Conservation (phyloP, 2,329 filamentous ascomycete genomes). For the Davidsoniella australis region DNA sequence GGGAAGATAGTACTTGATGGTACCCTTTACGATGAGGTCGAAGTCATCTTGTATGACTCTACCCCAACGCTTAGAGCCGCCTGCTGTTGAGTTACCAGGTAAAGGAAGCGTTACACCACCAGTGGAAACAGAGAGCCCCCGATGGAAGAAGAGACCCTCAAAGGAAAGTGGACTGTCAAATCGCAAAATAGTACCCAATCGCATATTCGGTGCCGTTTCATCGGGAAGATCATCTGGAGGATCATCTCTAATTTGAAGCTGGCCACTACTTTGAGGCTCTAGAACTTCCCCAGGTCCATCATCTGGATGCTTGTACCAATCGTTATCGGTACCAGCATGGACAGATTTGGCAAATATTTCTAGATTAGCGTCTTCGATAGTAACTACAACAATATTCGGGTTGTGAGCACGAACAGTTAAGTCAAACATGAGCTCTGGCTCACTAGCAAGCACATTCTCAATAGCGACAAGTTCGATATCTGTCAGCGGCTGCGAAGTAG, state of each 20-base stretch:
- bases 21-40: conserved; percentile 78
- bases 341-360: conserved; percentile 91
- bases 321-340: conserved; percentile 55
- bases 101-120: conserved; percentile 68
- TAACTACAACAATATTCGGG: conserved; percentile 79
- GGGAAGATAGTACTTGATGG: conserved; percentile 63
- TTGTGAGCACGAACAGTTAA: conserved; percentile 77
- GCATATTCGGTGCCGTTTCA: conserved; percentile 61
- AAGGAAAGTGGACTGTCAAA: conserved; percentile 83
- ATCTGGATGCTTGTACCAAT: conserved; percentile 35
- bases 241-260: conserved; percentile 18
- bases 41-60: conserved; percentile 81
- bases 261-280: not conserved
- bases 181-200: conserved; percentile 72
- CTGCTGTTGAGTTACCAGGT: conserved; percentile 78
- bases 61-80: conserved; percentile 77
- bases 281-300: conserved; percentile 10
- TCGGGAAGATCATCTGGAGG: conserved; percentile 41
- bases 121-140: conserved; percentile 51
- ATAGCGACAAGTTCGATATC: conserved; percentile 67
- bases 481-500: conserved; percentile 72
- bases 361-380: conserved; percentile 71
- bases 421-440: conserved; percentile 91
- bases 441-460: conserved; percentile 77
- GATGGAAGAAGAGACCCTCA: conserved; percentile 75